Evolutionary conservation across 1,139 yeast species (phyloP), one percentile per base, ranked within the genome.

Genomic region (Yamadazyma dendronema): DNA sequence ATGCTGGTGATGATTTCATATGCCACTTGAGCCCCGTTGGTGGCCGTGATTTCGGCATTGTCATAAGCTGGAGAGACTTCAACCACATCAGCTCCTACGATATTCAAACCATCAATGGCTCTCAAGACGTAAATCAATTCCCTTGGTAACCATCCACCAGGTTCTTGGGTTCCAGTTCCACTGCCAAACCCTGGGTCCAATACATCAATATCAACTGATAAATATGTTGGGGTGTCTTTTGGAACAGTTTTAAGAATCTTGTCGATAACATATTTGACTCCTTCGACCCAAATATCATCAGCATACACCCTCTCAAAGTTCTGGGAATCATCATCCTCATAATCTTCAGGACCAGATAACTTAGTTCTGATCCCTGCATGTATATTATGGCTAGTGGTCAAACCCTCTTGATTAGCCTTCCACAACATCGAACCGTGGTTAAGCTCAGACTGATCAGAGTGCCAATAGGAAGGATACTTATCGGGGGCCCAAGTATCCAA

Each of bases 341-440:
- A 81, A 57, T 84, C 94, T 40, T 65, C 79, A 13, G 63, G 54
- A 3, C 87, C 87, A 0, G 80, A 68, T 26, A 84, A 61, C 52
- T 86, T 77, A 1, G 92, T 81, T 48, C 92, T 72, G 31, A 84
- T 58, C 0, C 92, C 92, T 26, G 84, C 84, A 52, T 84, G 92
- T 34, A 81, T 68, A 50, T 84, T 82, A 34, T 72, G 59, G 33
- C 65, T 62, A 31, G 78, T 65, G 24, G 81, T 67, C 35, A 84
- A 63, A 1, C 84, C 87, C 55, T 84, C 90, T 42, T 81, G 65
- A 33, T 68, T 62, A 3, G 92, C 94, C 65, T 79, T 72, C 89
- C 90, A 84, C 29, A 84, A 67, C 90, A 84, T 83, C 12, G 90
- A 79, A 3, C 94, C 94, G 53, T 84, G 94, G 31, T 82, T 84